Percentiles rank a stretch among this genome's conserved stretches.
Conservation (phyloP, 2,329 filamentous ascomycete species). For the Talaromyces atroroseus region DNA sequence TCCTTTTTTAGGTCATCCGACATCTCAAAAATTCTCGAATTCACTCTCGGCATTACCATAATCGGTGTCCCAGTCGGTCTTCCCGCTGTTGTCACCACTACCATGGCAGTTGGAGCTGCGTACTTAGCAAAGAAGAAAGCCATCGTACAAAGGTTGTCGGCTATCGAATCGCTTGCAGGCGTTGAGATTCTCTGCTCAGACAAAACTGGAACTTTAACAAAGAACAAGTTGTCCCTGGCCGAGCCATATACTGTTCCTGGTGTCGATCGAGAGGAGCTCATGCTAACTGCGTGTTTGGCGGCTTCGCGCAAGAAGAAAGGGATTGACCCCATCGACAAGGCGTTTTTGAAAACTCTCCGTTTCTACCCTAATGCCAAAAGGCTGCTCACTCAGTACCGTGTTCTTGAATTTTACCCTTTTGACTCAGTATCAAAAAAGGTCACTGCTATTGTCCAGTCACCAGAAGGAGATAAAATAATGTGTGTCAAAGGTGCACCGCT, state of each 20-base stretch:
- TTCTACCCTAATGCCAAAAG: constrained; percentile 78
- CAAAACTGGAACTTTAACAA: constrained; percentile 89
- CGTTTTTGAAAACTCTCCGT: constrained; percentile 79
- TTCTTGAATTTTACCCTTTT: constrained; percentile 79
- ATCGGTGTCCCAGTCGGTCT: constrained; percentile 91
- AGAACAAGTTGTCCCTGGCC: constrained; percentile 85
- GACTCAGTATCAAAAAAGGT: constrained; percentile 94
- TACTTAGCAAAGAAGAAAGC: constrained; percentile 90
- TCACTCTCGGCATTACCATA: constrained; percentile 83
- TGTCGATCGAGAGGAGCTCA: constrained; percentile 79
- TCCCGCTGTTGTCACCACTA: constrained; percentile 86
- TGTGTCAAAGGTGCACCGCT: constrained; percentile 90
- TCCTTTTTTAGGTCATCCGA: constrained; percentile 82
- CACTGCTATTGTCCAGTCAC: constrained; percentile 73
- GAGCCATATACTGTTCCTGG: constrained; percentile 79
- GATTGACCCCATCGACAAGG: constrained; percentile 92
- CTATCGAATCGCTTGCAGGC: constrained; percentile 86
- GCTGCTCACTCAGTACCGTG: constrained; percentile 76
- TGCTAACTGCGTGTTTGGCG: constrained; percentile 85
- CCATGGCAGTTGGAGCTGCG: constrained; percentile 88
- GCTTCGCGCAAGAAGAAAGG: constrained; percentile 93
- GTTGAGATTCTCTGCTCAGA: constrained; percentile 92
- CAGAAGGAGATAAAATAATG: constrained; percentile 74
- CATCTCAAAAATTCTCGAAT: constrained; percentile 73
- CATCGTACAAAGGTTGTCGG: constrained; percentile 86